Conservation (phyloP, 345 rosid species). For the Iberis pinnata region DNA sequence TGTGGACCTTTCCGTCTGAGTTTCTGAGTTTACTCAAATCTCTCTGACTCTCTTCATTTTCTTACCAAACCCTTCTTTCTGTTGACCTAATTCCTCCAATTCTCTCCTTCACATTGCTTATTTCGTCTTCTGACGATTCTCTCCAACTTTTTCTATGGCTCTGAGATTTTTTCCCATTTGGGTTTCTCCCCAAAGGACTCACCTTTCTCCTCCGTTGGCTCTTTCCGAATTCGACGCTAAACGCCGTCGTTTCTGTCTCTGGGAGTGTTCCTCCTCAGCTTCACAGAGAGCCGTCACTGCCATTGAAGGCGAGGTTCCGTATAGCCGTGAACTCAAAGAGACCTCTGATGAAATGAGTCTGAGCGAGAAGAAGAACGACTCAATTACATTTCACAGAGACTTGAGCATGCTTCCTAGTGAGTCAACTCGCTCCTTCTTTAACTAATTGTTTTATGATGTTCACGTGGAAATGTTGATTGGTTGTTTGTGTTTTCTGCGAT, state of each 20-base stretch:
- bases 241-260: slow-evolving; percentile 33
- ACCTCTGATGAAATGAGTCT: slow-evolving; percentile 38
- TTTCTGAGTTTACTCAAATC: slow-evolving; percentile 23
- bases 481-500: slow-evolving; percentile 9
- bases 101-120: slow-evolving; percentile 21
- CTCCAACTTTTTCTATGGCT: slow-evolving; percentile 51
- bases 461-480: slow-evolving; percentile 21
- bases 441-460: neutral
- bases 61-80: slow-evolving; percentile 22
- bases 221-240: slow-evolving; percentile 24
- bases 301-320: slow-evolving; percentile 54
- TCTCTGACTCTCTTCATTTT: slow-evolving; percentile 7
- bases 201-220: slow-evolving; percentile 31
- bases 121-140: neutral
- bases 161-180: slow-evolving; percentile 45
- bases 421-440: slow-evolving; percentile 25
- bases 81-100: slow-evolving; percentile 24
- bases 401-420: slow-evolving; percentile 81
- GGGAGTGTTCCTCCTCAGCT: slow-evolving; percentile 43
- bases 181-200: slow-evolving; percentile 40
- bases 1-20: slow-evolving; percentile 26
- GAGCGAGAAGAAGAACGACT: slow-evolving; percentile 29
- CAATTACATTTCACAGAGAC: slow-evolving; percentile 55
- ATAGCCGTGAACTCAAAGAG: slow-evolving; percentile 32
- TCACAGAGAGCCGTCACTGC: slow-evolving; percentile 47